These are phyloP conservation scores for Lepidium africanum DNA, from an alignment of 345 rosid species.

Conservation along the genomic window DNA sequence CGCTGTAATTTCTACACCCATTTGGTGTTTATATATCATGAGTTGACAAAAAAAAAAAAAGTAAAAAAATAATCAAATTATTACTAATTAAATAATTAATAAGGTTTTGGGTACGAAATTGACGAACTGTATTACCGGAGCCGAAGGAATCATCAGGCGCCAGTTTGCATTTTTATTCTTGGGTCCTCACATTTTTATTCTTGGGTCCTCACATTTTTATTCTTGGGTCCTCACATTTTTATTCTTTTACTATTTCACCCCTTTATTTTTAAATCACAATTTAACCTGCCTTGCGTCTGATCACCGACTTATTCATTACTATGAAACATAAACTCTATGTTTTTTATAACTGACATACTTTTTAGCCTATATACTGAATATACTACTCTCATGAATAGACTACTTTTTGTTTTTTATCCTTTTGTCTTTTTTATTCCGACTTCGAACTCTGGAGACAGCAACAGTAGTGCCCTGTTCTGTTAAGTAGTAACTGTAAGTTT, in stretches of 20 bases:
- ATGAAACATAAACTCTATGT: too few relatives aligned
- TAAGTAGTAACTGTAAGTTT: constrained; percentile 22
- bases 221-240: neutral
- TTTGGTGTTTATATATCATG: too few relatives aligned
- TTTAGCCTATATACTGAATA: neutral
- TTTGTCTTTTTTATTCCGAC: too few relatives aligned
- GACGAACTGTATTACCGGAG: neutral
- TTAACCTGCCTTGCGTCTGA: too few relatives aligned
- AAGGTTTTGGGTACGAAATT: neutral
- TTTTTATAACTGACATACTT: too few relatives aligned
- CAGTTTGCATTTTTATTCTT: neutral
- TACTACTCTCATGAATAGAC: neutral
- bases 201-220: neutral
- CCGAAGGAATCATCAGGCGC: neutral
- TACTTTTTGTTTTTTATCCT: neutral
- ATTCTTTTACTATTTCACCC: neutral
- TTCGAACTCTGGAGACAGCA: neutral
- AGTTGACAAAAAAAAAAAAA: too few relatives aligned
- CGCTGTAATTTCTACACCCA: too few relatives aligned
- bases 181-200: neutral
- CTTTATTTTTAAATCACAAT: neutral
- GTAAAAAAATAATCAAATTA: neutral
- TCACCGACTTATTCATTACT: too few relatives aligned
- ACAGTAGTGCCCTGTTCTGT: constrained; percentile 11
- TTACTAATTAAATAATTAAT: neutral